These are phyloP conservation scores for Graphiopsis chlorocephala DNA, from an alignment of 2,329 filamentous ascomycete genomes.

Conservation along the genomic window DNA sequence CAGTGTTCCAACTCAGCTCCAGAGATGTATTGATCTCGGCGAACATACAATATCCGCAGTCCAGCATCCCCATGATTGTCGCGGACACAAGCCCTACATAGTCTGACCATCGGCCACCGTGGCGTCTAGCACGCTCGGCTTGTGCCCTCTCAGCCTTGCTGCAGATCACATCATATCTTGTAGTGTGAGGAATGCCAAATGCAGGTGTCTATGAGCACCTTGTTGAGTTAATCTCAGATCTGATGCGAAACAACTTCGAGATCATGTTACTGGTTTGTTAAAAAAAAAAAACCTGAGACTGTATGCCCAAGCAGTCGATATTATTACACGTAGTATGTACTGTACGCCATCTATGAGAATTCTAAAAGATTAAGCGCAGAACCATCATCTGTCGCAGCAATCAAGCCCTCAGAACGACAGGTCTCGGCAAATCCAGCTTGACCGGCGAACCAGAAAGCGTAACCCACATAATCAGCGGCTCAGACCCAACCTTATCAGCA, in stretches of 20 bases:
- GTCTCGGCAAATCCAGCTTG: slow-evolving; percentile 31
- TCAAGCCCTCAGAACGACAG: background rate
- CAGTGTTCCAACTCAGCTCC: background rate
- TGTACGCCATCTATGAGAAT: background rate
- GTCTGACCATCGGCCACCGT: no score
- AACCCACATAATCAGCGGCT: slow-evolving; percentile 41
- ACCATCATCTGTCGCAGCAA: background rate
- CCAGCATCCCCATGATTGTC: background rate
- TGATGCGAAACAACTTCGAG: no score
- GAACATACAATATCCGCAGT: background rate
- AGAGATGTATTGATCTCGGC: background rate
- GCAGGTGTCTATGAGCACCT: no score
- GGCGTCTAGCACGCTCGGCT: no score
- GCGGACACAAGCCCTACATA: no score
- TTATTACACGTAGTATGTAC: background rate
- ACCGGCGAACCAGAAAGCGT: slow-evolving; percentile 37
- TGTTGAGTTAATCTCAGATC: no score
- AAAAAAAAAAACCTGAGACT: no score
- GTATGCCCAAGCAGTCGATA: no score
- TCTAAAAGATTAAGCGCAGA: background rate
- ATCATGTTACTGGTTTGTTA: no score
- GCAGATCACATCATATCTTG: no score
- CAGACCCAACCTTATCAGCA: slow-evolving; percentile 51
- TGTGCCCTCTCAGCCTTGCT: no score
- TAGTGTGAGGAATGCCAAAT: no score